Evolutionary conservation across 2,329 filamentous ascomycete species (phyloP).

Genomic region (Graphium sp.): DNA sequence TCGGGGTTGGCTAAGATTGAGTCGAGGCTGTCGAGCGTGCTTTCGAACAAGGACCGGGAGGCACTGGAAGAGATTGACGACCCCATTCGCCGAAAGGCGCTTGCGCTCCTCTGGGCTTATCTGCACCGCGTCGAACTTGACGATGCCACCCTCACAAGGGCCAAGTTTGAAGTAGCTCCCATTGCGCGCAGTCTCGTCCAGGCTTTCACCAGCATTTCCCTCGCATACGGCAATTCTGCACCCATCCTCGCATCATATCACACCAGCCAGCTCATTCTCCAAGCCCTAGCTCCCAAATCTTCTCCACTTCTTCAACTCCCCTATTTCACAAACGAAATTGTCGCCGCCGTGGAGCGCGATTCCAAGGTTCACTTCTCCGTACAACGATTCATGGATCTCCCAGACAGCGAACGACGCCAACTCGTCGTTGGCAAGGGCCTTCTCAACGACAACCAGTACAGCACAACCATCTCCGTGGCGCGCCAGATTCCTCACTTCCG

Average conservation of each 20-base stretch:
- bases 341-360: conserved; percentile 54
- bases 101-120: conserved; percentile 90
- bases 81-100: conserved; percentile 64
- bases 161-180: conserved; percentile 81
- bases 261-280: conserved; percentile 72
- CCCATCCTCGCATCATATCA: conserved; percentile 73
- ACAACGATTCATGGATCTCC: conserved; percentile 76
- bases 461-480: conserved; percentile 57
- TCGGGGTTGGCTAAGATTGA: conserved; percentile 71
- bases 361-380: conserved; percentile 61
- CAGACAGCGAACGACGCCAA: conserved; percentile 55
- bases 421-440: conserved; percentile 55
- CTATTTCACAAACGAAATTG: conserved; percentile 55
- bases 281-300: conserved; percentile 68
- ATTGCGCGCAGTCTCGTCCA: conserved; percentile 74
- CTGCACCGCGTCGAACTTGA: conserved; percentile 75
- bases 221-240: conserved; percentile 70
- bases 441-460: conserved; percentile 61
- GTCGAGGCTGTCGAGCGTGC: conserved; percentile 54
- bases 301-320: conserved; percentile 88
- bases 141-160: conserved; percentile 66
- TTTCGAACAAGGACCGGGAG: conserved; percentile 53
- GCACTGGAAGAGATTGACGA: conserved; percentile 69
- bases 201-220: conserved; percentile 70
- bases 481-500: conserved; percentile 70